These are phyloP conservation scores for Sutorius australiensis DNA, from an alignment of 768 basidiomycete species.

Conservation along the genomic window DNA sequence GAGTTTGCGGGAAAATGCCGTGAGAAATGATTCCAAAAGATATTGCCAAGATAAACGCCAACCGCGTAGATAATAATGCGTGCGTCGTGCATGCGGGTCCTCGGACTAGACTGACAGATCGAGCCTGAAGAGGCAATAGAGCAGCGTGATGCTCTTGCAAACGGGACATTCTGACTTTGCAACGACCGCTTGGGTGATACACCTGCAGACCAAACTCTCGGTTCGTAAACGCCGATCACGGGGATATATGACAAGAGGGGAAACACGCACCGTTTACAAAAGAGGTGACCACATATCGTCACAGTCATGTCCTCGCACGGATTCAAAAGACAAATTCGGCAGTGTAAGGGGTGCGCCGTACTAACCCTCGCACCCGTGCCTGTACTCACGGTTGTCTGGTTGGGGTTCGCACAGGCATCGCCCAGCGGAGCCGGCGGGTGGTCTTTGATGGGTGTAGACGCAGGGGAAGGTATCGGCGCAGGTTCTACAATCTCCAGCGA, in stretches of 20 bases:
- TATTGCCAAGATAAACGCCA: background rate
- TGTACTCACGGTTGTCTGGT: background rate
- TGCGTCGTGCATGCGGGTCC: background rate
- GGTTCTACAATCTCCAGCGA: slow-evolving; percentile 10
- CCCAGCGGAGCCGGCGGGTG: background rate
- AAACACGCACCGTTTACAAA: slow-evolving; percentile 48
- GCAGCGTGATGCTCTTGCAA: slow-evolving; percentile 45
- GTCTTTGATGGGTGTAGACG: background rate
- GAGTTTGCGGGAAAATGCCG: background rate
- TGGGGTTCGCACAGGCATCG: too few species aligned
- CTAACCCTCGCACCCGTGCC: background rate
- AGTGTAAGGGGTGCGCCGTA: slow-evolving; percentile 36
- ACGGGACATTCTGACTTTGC: slow-evolving; percentile 48
- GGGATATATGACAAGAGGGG: background rate
- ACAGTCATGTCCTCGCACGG: slow-evolving; percentile 52
- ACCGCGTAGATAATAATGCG: background rate
- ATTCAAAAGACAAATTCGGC: slow-evolving; percentile 47
- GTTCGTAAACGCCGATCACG: background rate
- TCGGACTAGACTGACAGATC: slow-evolving; percentile 32
- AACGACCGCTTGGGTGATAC: slow-evolving; percentile 49
- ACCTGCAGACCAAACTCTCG: slow-evolving; percentile 25
- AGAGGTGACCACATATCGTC: slow-evolving; percentile 62
- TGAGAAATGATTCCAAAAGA: background rate
- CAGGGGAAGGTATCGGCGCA: too few species aligned
- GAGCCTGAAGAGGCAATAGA: slow-evolving; percentile 56